Percentiles rank a stretch among this genome's conserved stretches.
These are phyloP conservation scores for Staphylotrichum tortipilum DNA, from an alignment of 495 filamentous ascomycete species.

Conservation along the genomic window DNA sequence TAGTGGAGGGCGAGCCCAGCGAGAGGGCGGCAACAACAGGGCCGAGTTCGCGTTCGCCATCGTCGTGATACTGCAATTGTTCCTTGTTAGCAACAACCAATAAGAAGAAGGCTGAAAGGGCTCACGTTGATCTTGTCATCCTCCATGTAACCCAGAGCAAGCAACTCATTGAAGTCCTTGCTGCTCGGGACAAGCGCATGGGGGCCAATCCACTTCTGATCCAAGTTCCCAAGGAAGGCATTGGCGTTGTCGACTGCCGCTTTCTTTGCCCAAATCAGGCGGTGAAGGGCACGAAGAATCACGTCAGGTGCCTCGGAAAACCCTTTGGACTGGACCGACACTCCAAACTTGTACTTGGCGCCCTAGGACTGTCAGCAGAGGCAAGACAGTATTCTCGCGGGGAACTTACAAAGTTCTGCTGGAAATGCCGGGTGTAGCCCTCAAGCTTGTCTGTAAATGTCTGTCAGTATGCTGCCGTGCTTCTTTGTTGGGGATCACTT, in stretches of 20 bases:
- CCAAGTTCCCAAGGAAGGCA: slow-evolving; percentile 6
- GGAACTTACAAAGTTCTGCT: slow-evolving; percentile 58
- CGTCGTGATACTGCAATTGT: slow-evolving; percentile 65
- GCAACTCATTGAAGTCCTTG: slow-evolving; percentile 62
- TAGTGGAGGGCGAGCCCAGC: slow-evolving; percentile 57
- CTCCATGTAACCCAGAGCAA: slow-evolving; percentile 70
- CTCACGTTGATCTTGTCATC: slow-evolving; percentile 58
- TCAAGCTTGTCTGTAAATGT: slow-evolving; percentile 25
- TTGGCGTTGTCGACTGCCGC: slow-evolving; percentile 28
- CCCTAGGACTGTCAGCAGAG: slow-evolving; percentile 47
- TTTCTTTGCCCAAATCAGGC: slow-evolving; percentile 58
- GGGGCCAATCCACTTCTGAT: not conserved
- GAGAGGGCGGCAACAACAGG: slow-evolving; percentile 70
- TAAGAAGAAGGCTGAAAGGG: not conserved
- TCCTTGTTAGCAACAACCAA: slow-evolving; percentile 18
- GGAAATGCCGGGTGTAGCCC: slow-evolving; percentile 57
- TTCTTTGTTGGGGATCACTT: not conserved
- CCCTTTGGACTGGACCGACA: slow-evolving; percentile 51
- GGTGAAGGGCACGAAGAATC: slow-evolving; percentile 49
- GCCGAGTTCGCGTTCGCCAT: slow-evolving; percentile 68
- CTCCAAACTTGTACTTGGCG: slow-evolving; percentile 75
- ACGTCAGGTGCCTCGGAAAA: slow-evolving; percentile 53
- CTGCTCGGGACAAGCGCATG: slow-evolving; percentile 14
- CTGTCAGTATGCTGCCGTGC: not conserved
- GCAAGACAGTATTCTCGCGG: not conserved